Percentiles rank a stretch among this genome's conserved stretches.
Evolutionary conservation across 2,329 filamentous ascomycete genomes (phyloP).

Genomic region (Colletotrichum lindemuthianum): DNA sequence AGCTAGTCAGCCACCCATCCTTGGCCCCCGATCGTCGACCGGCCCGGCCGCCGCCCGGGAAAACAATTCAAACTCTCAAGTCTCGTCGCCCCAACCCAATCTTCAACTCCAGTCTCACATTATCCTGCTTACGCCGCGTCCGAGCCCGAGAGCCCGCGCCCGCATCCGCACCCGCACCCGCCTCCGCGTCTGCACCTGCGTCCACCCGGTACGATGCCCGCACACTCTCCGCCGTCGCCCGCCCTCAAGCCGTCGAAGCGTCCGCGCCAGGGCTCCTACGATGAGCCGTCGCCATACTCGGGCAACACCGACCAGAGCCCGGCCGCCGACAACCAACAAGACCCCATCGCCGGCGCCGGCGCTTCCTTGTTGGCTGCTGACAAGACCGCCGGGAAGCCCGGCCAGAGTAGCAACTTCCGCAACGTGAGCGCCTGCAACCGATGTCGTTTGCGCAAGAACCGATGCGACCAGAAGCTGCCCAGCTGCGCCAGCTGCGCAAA

Average conservation of each 20-base stretch:
- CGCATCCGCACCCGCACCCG: neutral
- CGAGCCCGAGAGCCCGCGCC: neutral
- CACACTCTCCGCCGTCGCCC: conserved; percentile 60
- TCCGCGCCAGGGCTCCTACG: conserved; percentile 63
- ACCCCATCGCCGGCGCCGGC: conserved; percentile 39
- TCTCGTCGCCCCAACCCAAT: neutral
- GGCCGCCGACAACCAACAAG: conserved; percentile 40
- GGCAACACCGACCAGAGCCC: conserved; percentile 51
- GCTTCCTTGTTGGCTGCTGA: conserved; percentile 43
- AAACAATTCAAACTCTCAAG: conserved; percentile 14
- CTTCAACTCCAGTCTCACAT: neutral
- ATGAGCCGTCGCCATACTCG: conserved; percentile 46
- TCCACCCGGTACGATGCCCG: conserved; percentile 50
- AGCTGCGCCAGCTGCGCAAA: conserved; percentile 94
- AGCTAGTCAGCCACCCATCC: conserved; percentile 13
- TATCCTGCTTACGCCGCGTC: neutral
- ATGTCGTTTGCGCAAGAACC: conserved; percentile 90
- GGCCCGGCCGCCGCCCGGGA: conserved; percentile 15
- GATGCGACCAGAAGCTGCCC: conserved; percentile 92
- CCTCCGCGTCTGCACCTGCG: neutral
- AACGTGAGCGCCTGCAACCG: conserved; percentile 96
- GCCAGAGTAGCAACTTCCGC: conserved; percentile 75
- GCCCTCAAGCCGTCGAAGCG: conserved; percentile 66
- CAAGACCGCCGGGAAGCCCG: conserved; percentile 53
- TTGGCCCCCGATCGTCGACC: conserved; percentile 20